Evolutionary conservation across 768 basidiomycete species (phyloP).

Genomic region (Trametopsis cervina): DNA sequence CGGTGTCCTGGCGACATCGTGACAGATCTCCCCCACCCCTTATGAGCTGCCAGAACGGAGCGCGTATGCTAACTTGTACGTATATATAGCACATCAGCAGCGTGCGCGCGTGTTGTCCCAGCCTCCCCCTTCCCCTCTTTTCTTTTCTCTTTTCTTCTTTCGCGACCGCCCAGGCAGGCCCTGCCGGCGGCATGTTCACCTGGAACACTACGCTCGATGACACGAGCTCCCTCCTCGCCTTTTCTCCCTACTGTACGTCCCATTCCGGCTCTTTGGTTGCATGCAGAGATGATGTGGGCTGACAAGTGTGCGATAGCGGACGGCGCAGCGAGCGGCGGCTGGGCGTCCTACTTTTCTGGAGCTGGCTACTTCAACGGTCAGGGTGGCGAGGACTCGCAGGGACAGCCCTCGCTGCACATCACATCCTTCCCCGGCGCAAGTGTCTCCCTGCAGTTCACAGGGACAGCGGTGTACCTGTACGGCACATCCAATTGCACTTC

Average conservation of each 20-base stretch:
- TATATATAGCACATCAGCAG: too few relatives aligned
- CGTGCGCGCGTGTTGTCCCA: too few relatives aligned
- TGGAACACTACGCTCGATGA: constrained; percentile 21
- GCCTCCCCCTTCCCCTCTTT: too few relatives aligned
- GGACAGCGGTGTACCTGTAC: constrained; percentile 56
- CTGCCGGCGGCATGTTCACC: constrained; percentile 1
- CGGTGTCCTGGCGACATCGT: too few relatives aligned
- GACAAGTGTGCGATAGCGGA: too few relatives aligned
- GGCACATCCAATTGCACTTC: constrained; percentile 36
- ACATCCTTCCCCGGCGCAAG: constrained; percentile 21
- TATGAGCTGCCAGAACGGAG: too few relatives aligned
- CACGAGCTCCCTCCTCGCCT: constrained; percentile 15
- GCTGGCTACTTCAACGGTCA: background rate
- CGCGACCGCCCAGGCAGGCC: too few relatives aligned
- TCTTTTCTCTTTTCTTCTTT: too few relatives aligned
- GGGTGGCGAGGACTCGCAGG: background rate
- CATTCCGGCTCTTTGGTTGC: too few relatives aligned
- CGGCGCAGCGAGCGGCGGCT: constrained; percentile 9
- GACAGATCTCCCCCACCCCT: too few relatives aligned
- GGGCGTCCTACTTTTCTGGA: background rate
- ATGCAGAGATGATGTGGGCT: too few relatives aligned
- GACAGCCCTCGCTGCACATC: constrained; percentile 10
- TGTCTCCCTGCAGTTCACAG: constrained; percentile 32
- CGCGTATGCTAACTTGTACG: too few relatives aligned
- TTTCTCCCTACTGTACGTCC: constrained; percentile 17